These are phyloP conservation scores for Bassia scoparia DNA, from an alignment of 148 eudicot species.

Conservation along the genomic window DNA sequence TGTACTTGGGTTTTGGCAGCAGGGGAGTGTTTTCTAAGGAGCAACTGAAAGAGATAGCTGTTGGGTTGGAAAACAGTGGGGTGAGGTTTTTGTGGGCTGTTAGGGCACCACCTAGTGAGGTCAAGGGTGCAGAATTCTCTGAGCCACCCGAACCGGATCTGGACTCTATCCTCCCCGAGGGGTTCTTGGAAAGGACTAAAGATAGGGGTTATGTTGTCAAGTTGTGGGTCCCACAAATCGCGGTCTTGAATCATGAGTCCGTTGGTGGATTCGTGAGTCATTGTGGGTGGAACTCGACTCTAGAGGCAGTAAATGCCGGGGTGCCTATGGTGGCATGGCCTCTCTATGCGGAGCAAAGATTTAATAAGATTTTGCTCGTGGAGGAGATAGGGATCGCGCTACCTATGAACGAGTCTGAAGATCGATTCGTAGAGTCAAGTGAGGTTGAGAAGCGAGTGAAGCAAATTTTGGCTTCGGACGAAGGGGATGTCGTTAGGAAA, in stretches of 20 bases:
- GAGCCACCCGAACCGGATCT: constrained; percentile 38
- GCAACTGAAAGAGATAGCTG: constrained; percentile 44
- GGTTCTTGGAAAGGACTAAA: constrained; percentile 47
- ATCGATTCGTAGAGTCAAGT: constrained; percentile 30
- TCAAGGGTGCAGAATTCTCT: background rate
- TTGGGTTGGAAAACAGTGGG: constrained; percentile 51
- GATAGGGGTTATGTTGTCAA: constrained; percentile 48
- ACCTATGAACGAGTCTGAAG: constrained; percentile 33
- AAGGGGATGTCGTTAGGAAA: constrained; percentile 19
- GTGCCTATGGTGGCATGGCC: constrained; percentile 53
- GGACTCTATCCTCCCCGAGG: constrained; percentile 35
- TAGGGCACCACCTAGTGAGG: constrained; percentile 37
- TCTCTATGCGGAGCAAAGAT: constrained; percentile 43
- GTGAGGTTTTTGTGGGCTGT: constrained; percentile 60
- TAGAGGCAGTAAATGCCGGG: constrained; percentile 36
- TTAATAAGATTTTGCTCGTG: constrained; percentile 40
- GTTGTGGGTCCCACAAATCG: constrained; percentile 58
- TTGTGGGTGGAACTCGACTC: constrained; percentile 54
- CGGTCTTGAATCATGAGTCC: constrained; percentile 37
- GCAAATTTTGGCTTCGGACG: constrained; percentile 32
- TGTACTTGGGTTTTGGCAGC: constrained; percentile 58
- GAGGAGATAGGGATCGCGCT: constrained; percentile 38
- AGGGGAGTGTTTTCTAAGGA: constrained; percentile 33
- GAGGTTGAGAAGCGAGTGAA: constrained; percentile 41
- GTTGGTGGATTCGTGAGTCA: constrained; percentile 68